Base-by-base conservation (phyloP, 2,329 filamentous ascomycete species). In the Talaromyces sp. region DNA sequence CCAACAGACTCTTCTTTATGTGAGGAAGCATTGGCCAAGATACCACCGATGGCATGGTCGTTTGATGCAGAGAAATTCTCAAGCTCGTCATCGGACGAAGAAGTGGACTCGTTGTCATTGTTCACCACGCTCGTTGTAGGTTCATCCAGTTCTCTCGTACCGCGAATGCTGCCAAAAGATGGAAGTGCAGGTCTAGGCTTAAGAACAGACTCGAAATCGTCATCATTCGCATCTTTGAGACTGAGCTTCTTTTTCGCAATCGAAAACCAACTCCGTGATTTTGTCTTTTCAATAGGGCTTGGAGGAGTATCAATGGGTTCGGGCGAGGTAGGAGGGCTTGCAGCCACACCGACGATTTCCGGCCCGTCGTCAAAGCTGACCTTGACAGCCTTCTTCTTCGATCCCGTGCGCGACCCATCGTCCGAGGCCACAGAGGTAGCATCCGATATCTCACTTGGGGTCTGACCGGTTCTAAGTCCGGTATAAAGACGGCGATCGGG, bases 331-430 rank as follows among this genome's bases (percentile, higher is more conserved):
- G 75, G 72, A 55, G 76, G 73, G 35, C 74, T 78, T 9, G 75
- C 73, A 29, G 75, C 72, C 19, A 78, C 70, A 21, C 79, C 80
- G 29, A 83, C 76, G 27, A 82, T 68, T 58, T 81, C 77, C 4
- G 81, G 75, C 53, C 81, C 80, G 50, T 86, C 84, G 60, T 86
- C 84, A 65, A 88, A 97, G 75, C 91, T 96, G 57, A 88, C 85
- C 58, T 84, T 79, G 3, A 78, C 78, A 31, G 73, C 73, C 68
- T 82, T 84, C 71, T 82, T 86, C 64, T 80, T 83, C 62, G 75
- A 75, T 21, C 67, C 71, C 17, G 71, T 46, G 38, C 71, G 73
- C 26, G 63, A 66, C 10, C 77, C 76, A 52, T 81, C 79, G 46
- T 78, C 77, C 3, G 79, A 80, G 41, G 71, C 72, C 19, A 75